These are phyloP conservation scores for Penicillium samsonianum DNA, from an alignment of 495 filamentous ascomycete species.

Conservation along the genomic window DNA sequence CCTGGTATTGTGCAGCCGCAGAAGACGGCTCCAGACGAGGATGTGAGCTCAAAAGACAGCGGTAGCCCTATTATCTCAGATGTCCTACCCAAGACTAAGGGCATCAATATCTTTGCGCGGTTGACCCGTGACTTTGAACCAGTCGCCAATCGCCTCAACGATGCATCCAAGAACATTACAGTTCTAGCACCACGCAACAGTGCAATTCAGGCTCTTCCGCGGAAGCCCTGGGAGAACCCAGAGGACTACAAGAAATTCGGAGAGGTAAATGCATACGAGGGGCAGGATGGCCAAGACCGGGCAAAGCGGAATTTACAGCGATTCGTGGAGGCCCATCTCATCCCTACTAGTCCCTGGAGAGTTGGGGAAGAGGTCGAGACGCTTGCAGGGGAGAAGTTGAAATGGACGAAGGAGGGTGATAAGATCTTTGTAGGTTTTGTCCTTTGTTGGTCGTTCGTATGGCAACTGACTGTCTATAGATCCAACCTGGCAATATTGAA, in stretches of 20 bases:
- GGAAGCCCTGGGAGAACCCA: conserved; percentile 94
- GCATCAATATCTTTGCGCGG: conserved; percentile 85
- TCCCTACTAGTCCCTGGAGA: conserved; percentile 76
- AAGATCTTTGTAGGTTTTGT: conserved; percentile 61
- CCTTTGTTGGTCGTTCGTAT: neutral
- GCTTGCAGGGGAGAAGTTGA: conserved; percentile 69
- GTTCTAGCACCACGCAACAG: conserved; percentile 87
- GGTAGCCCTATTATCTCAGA: conserved; percentile 69
- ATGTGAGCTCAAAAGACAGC: conserved; percentile 16
- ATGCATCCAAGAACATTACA: conserved; percentile 72
- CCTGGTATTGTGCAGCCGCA: conserved; percentile 43
- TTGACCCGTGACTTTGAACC: conserved; percentile 79
- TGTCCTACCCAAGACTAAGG: conserved; percentile 77
- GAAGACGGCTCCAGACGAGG: conserved; percentile 27
- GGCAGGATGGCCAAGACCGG: conserved; percentile 73
- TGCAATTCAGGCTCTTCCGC: conserved; percentile 72
- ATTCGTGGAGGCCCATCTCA: conserved; percentile 87
- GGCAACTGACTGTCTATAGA: conserved; percentile 48
- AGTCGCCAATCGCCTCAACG: conserved; percentile 69
- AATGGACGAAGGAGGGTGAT: conserved; percentile 80
- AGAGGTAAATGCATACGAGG: conserved; percentile 72
- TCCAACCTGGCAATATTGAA: conserved; percentile 76
- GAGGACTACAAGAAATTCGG: conserved; percentile 75
- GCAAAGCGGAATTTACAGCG: conserved; percentile 75
- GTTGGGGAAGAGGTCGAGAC: conserved; percentile 73